phyloP scores from a whole-genome alignment of 371 early-diverging fungal species.

The Rhizopus delemar region DNA sequence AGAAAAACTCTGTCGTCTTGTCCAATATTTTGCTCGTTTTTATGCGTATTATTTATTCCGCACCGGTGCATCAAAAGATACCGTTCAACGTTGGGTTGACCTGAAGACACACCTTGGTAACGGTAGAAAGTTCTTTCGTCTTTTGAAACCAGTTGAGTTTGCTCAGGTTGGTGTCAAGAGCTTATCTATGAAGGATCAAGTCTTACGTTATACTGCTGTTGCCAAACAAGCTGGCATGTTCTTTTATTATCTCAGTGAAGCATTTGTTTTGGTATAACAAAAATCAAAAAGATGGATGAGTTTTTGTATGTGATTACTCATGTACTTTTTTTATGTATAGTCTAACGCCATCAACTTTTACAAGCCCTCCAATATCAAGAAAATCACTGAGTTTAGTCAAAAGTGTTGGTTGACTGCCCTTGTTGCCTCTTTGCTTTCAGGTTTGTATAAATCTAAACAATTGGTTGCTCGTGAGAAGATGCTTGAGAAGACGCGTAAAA shows the following conservation, averaged over 20 bases:
- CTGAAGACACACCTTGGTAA: slow-evolving; percentile 60
- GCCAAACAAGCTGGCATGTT: slow-evolving; percentile 59
- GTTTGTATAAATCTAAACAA: slow-evolving; percentile 65
- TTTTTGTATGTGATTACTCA: neutral
- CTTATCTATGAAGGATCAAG: slow-evolving; percentile 51
- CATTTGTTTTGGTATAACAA: slow-evolving; percentile 57
- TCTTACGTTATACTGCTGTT: slow-evolving; percentile 48
- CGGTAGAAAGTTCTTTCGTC: slow-evolving; percentile 63
- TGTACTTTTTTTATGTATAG: slow-evolving; percentile 15
- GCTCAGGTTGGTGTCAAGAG: slow-evolving; percentile 59
- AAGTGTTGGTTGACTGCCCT: slow-evolving; percentile 71
- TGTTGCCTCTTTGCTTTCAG: slow-evolving; percentile 56
- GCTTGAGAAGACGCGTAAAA: slow-evolving; percentile 39
- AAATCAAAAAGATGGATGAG: neutral
- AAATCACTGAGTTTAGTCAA: slow-evolving; percentile 53
- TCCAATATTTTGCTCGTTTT: slow-evolving; percentile 77
- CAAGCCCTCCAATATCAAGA: slow-evolving; percentile 50
- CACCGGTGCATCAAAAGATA: slow-evolving; percentile 55
- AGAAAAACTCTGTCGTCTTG: slow-evolving; percentile 76
- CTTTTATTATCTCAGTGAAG: slow-evolving; percentile 60
- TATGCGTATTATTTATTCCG: slow-evolving; percentile 59
- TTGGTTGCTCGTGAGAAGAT: slow-evolving; percentile 40
- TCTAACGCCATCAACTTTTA: slow-evolving; percentile 43
- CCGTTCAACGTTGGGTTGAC: slow-evolving; percentile 55
- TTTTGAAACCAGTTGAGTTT: slow-evolving; percentile 64